Evolutionary conservation across 192 early-diverging fungal species (phyloP), one percentile per base, ranked within the genome.

Genomic region (Backusella australiensis): DNA sequence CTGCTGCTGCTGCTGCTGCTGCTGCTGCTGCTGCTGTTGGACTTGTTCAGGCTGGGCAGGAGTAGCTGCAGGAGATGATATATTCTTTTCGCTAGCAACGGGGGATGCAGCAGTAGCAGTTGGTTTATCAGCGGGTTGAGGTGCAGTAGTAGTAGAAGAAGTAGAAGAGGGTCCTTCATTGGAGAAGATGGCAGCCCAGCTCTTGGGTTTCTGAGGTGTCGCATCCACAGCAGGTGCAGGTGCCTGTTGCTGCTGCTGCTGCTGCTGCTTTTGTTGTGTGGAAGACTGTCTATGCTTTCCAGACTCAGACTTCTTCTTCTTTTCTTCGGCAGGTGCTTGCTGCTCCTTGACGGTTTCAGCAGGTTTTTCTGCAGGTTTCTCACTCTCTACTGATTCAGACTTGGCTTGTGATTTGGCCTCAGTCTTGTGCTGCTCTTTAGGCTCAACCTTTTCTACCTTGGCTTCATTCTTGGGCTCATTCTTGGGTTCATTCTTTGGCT

Each of bases 1-100:
- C 8, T 36, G 85, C 39, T 59, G 78, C 52, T 52, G 89, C 86
- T 89, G 70, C 86, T 80, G 73, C 39, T 41, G 77, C 11, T 72
- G 75, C 34, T 81, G 83, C 69, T 84, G 8, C 0, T 14, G 42
- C n/a, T 73, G 46, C 3, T 4, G 32, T 63, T 59, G 56, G 23
- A 8, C 11, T 29, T 63, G 56, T 63, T 63, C 56, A 15, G 26
- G 23, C 21, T 36, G 65, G 23, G 79, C 76, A 36, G 80, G 79
- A 77, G 86, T 83, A 63, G 78, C 79, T 53, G 78, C 81, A 78
- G 82, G 77, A 77, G 82, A 77, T 65, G 79, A 41, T 26, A 72
- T 78, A 73, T 77, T 80, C 15, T 63, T 42, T 59, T 83, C 81
- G 23, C 72, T 72, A 11, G 72, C 46, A 68, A 74, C 74, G 19